phyloP scores from a whole-genome alignment of 495 filamentous ascomycete species.

The Penicillium mononematosum region DNA sequence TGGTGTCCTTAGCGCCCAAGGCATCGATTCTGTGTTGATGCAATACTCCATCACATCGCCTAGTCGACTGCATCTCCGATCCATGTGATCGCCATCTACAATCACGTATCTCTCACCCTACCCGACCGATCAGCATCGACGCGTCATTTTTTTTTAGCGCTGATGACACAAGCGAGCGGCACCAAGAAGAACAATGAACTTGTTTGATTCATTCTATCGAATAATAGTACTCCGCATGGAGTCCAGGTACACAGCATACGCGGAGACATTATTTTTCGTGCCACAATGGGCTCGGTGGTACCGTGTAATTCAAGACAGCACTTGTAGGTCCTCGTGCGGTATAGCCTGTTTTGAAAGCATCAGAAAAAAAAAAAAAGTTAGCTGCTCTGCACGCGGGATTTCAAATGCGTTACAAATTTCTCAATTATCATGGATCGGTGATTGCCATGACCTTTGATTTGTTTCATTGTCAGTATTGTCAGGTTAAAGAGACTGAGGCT shows the following conservation, averaged over 20 bases:
- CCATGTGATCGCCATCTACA: constrained; percentile 4
- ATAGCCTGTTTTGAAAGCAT: not conserved
- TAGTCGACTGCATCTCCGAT: not conserved
- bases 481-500: not conserved
- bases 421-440: not conserved
- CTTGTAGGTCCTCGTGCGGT: not conserved
- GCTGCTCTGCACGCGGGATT: not conserved
- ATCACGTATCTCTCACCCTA: not conserved
- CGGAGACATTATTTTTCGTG: not conserved
- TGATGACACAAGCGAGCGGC: not conserved
- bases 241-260: not conserved
- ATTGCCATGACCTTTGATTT: not conserved
- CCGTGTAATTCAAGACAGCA: not conserved
- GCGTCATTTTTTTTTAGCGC: constrained; percentile 12
- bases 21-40: not conserved
- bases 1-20: not conserved
- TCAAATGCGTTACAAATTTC: not conserved
- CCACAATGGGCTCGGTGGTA: not conserved
- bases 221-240: not conserved
- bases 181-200: not conserved
- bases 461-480: not conserved
- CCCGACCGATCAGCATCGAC: constrained; percentile 8
- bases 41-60: not conserved
- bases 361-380: not conserved
- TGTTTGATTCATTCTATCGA: not conserved